A percentile compares a stretch with the other conserved stretches of the same genome.
Evolutionary conservation across 495 filamentous ascomycete species (phyloP).

Genomic region (Pseudotulostoma volvatum): DNA sequence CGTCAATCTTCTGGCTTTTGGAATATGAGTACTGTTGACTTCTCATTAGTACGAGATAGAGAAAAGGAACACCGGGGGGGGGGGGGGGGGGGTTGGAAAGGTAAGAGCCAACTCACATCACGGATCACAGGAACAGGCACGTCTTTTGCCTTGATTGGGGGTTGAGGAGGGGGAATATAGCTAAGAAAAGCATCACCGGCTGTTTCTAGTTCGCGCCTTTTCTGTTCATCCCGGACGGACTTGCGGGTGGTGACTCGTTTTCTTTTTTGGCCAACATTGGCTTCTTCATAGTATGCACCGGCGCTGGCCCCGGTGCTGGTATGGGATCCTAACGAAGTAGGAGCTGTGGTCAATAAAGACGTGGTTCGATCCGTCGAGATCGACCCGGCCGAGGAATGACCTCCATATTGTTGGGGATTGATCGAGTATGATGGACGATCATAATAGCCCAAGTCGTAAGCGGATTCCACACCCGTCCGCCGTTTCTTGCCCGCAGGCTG

Average conservation of each 20-base stretch:
- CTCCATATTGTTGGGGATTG: conserved; percentile 49
- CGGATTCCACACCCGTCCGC: conserved; percentile 42
- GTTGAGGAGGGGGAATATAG: conserved; percentile 74
- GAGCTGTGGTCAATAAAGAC: conserved; percentile 73
- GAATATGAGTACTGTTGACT: conserved; percentile 22
- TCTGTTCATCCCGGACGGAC: conserved; percentile 64
- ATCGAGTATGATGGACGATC: conserved; percentile 49
- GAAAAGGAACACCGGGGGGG: conserved; percentile 3
- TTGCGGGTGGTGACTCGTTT: conserved; percentile 66
- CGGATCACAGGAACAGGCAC: conserved; percentile 65
- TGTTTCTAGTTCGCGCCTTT: conserved; percentile 49
- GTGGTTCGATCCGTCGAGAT: conserved; percentile 76
- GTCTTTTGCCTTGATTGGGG: conserved; percentile 80
- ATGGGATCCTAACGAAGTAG: conserved; percentile 73
- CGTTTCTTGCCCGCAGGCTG: conserved; percentile 49
- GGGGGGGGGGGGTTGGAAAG: background rate
- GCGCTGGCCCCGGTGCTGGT: conserved; percentile 43
- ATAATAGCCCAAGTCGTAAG: conserved; percentile 48
- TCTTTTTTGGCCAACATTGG: conserved; percentile 61
- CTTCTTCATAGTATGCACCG: conserved; percentile 35
- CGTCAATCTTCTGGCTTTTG: conserved; percentile 55
- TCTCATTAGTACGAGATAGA: conserved; percentile 1
- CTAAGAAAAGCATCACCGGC: conserved; percentile 53
- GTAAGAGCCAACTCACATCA: conserved; percentile 49
- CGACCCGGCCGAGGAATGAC: conserved; percentile 49